Percentiles rank a stretch among this genome's conserved stretches.
Conservation (phyloP, 2,329 filamentous ascomycete species). For the Arthrobotrys sinensis region DNA sequence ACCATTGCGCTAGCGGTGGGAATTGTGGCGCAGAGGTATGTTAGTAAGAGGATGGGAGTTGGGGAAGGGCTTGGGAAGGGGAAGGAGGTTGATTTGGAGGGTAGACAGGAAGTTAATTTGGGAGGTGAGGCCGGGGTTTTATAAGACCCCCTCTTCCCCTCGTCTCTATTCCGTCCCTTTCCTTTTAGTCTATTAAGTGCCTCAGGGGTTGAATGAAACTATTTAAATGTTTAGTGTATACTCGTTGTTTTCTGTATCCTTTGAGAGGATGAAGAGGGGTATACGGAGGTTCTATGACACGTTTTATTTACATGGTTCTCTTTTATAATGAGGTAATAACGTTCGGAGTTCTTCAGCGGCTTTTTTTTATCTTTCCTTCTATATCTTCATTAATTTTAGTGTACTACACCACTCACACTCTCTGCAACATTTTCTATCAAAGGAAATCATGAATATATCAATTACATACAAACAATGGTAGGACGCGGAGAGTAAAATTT, state of each 20-base stretch:
- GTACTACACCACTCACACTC: not conserved
- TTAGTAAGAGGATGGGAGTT: conserved; percentile 94
- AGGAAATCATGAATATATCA: no score
- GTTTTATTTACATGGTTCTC: not conserved
- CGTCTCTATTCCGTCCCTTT: not conserved
- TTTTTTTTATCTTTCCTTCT: not conserved
- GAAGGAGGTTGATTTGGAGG: conserved; percentile 71
- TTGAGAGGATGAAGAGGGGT: conserved; percentile 16
- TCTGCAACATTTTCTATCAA: no score
- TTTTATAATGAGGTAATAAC: conserved; percentile 4
- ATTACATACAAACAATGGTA: no score
- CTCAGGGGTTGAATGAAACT: not conserved
- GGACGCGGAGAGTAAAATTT: no score
- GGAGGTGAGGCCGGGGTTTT: conserved; percentile 74
- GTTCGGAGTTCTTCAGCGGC: conserved; percentile 28
- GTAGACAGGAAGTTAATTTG: conserved; percentile 74
- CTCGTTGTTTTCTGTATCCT: not conserved
- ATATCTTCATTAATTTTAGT: no score
- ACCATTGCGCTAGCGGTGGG: conserved; percentile 82
- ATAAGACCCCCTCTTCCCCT: conserved; percentile 54
- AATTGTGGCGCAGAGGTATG: conserved; percentile 92
- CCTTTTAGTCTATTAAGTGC: not conserved
- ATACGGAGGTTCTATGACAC: not conserved
- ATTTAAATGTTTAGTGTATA: not conserved
- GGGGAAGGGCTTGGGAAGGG: conserved; percentile 82